phyloP scores from a whole-genome alignment of 2,329 filamentous ascomycete genomes.

The Colletotrichum spinosum region DNA sequence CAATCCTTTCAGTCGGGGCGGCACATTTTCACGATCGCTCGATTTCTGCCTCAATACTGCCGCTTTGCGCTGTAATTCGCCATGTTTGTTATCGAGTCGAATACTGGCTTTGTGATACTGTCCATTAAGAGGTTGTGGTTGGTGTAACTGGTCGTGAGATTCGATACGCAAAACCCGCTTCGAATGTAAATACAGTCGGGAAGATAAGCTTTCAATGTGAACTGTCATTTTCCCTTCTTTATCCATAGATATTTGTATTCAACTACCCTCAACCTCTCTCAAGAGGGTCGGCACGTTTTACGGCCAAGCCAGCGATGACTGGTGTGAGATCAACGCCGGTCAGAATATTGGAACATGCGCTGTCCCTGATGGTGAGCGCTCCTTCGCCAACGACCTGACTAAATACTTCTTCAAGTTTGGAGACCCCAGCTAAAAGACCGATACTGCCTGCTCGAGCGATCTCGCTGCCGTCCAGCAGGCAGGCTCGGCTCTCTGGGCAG shows the following conservation, averaged over 20 bases:
- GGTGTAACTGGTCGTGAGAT: too few relatives aligned
- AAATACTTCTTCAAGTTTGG: constrained; percentile 60
- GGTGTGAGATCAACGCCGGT: constrained; percentile 77
- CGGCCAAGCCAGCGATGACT: constrained; percentile 81
- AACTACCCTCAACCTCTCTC: background rate
- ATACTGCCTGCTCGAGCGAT: constrained; percentile 63
- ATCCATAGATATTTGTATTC: constrained; percentile 5
- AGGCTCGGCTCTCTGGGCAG: constrained; percentile 45
- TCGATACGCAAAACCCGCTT: too few relatives aligned
- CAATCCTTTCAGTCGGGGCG: too few relatives aligned
- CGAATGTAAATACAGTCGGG: too few relatives aligned
- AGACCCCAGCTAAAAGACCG: constrained; percentile 60
- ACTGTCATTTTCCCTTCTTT: too few relatives aligned
- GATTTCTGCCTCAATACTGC: too few relatives aligned
- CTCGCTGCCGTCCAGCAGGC: constrained; percentile 60
- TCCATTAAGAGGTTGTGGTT: too few relatives aligned
- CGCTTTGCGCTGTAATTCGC: too few relatives aligned
- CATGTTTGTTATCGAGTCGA: too few relatives aligned
- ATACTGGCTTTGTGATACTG: too few relatives aligned
- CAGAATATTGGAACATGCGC: constrained; percentile 74
- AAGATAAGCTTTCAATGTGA: too few relatives aligned
- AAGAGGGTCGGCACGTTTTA: constrained; percentile 78
- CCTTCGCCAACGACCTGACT: constrained; percentile 62
- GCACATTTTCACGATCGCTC: too few relatives aligned
- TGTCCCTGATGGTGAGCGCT: constrained; percentile 57